Conservation (phyloP, 2,329 filamentous ascomycete species). For the Passalora sequoiae region DNA sequence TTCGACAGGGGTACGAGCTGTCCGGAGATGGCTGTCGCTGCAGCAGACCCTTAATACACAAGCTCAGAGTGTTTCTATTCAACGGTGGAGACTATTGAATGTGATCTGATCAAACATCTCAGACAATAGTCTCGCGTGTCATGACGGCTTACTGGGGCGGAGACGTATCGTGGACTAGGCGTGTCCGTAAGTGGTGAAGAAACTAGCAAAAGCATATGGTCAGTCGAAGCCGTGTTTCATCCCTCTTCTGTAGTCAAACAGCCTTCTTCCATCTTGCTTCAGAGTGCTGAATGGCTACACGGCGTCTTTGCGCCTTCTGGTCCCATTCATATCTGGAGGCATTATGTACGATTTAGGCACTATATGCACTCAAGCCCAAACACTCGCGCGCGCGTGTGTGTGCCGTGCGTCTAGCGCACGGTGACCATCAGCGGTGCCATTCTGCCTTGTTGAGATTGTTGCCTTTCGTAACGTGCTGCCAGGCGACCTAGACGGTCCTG, state of each 20-base stretch:
- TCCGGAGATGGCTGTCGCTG: neutral
- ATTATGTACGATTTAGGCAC: neutral
- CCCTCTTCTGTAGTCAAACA: neutral
- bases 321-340: neutral
- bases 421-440: neutral
- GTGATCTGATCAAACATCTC: neutral
- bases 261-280: neutral
- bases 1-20: neutral
- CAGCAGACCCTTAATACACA: neutral
- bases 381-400: neutral
- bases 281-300: neutral
- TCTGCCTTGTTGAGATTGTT: neutral
- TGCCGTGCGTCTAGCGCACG: neutral
- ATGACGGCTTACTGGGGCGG: too few species aligned
- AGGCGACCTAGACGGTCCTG: neutral
- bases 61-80: neutral
- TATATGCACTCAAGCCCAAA: slow-evolving; percentile 2
- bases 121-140: too few species aligned
- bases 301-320: too few species aligned
- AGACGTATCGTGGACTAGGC: too few species aligned
- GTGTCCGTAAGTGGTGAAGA: too few species aligned
- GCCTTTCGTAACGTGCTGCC: too few species aligned
- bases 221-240: neutral
- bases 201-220: neutral
- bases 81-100: neutral